These are phyloP conservation scores for Hymenoscyphus occultus DNA, from an alignment of 2,329 filamentous ascomycete genomes.

Conservation along the genomic window DNA sequence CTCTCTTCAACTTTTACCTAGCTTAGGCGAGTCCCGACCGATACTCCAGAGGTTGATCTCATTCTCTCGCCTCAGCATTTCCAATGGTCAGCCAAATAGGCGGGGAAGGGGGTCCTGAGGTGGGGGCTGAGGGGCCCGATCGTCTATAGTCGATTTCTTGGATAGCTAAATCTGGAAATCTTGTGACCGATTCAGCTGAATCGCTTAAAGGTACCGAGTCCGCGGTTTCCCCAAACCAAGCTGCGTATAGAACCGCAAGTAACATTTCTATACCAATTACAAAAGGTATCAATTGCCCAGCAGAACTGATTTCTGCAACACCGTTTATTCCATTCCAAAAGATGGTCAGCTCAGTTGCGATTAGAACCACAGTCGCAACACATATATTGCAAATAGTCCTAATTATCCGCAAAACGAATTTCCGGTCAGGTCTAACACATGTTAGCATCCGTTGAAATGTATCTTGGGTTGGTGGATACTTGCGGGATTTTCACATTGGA, in stretches of 20 bases:
- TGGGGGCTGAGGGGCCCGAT: background rate
- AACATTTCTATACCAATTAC: slow-evolving; percentile 25
- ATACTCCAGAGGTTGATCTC: background rate
- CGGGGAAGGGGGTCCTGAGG: background rate
- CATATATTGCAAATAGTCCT: slow-evolving; percentile 14
- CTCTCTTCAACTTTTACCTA: too few relatives aligned
- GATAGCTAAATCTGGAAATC: slow-evolving; percentile 4
- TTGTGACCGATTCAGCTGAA: slow-evolving; percentile 1
- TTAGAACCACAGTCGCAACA: slow-evolving; percentile 13
- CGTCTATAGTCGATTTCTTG: background rate
- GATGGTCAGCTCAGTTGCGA: slow-evolving; percentile 27
- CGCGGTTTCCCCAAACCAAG: background rate
- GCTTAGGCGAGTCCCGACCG: background rate
- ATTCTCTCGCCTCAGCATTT: background rate
- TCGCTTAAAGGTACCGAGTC: background rate
- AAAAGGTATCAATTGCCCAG: slow-evolving; percentile 32
- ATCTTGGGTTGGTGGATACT: background rate
- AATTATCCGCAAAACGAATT: slow-evolving; percentile 11
- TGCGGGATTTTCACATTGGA: background rate
- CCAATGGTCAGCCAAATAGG: background rate
- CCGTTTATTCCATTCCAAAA: slow-evolving; percentile 27
- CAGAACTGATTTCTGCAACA: slow-evolving; percentile 25
- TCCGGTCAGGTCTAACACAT: background rate
- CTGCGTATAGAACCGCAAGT: slow-evolving; percentile 1
- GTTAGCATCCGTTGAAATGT: background rate